These are phyloP conservation scores for Carex arenaria DNA, from an alignment of 202 grass and related monocot species.

Conservation along the genomic window DNA sequence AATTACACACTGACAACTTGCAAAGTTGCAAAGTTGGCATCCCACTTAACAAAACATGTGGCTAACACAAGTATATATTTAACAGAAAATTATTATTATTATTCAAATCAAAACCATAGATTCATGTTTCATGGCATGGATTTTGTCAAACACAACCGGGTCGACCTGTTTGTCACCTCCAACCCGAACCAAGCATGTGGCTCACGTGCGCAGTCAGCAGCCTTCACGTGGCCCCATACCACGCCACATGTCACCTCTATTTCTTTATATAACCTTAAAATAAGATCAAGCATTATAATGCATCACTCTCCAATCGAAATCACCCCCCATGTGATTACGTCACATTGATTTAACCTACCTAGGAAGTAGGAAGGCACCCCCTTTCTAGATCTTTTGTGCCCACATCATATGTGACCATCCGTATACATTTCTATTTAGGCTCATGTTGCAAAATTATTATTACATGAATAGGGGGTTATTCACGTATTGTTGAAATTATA, in stretches of 20 bases:
- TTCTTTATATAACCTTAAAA: slow-evolving; percentile 1
- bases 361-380: not conserved
- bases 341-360: slow-evolving; percentile 23
- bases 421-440: not conserved
- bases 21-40: not conserved
- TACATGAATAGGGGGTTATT: too few species aligned
- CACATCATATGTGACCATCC: not conserved
- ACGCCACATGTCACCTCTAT: slow-evolving; percentile 28
- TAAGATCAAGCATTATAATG: not conserved
- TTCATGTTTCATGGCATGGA: not conserved
- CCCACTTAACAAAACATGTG: slow-evolving; percentile 2
- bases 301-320: not conserved
- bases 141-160: not conserved
- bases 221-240: slow-evolving; percentile 28
- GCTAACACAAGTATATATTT: not conserved
- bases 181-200: slow-evolving; percentile 20
- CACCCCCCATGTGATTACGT: slow-evolving; percentile 32
- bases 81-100: not conserved
- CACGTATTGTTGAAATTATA: too few species aligned
- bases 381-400: not conserved
- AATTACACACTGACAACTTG: not conserved
- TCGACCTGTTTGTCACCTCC: slow-evolving; percentile 13
- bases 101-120: not conserved
- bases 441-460: too few species aligned
- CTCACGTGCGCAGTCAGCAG: slow-evolving; percentile 20